Base-by-base conservation (phyloP, 176 grass and related monocot species). In the Hsuehochloa calcarea region DNA sequence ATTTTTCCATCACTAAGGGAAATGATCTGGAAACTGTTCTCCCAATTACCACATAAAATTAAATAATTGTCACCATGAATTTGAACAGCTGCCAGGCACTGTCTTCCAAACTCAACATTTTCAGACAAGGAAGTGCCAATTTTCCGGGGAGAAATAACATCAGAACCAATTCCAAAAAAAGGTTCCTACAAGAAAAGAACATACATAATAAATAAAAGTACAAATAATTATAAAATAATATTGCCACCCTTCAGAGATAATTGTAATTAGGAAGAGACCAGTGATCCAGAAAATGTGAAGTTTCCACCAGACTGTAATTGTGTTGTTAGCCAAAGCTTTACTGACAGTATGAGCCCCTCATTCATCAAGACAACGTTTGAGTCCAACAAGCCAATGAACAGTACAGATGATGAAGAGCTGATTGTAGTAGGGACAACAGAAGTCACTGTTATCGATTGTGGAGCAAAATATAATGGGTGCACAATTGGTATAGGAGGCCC, bases 11-110 rank as follows among this genome's bases (percentile, higher is more conserved):
- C 96, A 84, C 82, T 90, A 70, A 94, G 77, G 34, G 93, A 98
- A 86, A 98, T 94, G 52, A 98, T 85, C 81, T 98, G 96, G 82
- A 98, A 98, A 82, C 96, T 98, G 67, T 98, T 98, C 82, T 98
- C 96, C 96, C 96, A 98, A 82, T 98, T 98, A 49, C 96, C 96
- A 73, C 96, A 92, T 39, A 89, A 87, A 88, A 98, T 90, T 72
- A 98, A 92, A 86, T 98, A 98, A 85, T 93, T 92, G 17, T 98
- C 93, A 47, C 91, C 91, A 77, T 87, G 77, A 88, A 92, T 95
- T 79, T 94, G 93, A 87, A 95, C 86, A 68, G 91, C 84, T 70
- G 90, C 74, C 27, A 98, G 39, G 78, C 96, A 98, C 68, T 89
- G 96, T 83, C 89, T 91, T 86, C 93, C 91, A 88, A 98, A 98